Evolutionary conservation across 306 rosid genomes (phyloP), one percentile per base, ranked within the genome.

Genomic region (Coriaria nepalensis): DNA sequence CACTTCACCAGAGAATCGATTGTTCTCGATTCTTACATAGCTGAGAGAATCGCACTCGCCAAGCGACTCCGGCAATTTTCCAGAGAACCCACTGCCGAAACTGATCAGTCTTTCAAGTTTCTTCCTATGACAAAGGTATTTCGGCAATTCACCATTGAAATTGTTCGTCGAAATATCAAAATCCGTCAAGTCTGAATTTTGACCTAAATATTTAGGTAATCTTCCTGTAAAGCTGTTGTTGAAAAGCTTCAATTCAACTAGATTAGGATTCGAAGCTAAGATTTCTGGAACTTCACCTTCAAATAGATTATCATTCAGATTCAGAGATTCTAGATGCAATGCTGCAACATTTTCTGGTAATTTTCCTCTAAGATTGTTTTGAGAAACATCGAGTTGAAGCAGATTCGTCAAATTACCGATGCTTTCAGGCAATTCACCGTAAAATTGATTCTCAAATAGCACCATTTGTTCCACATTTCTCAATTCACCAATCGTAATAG

Each of bases 111-210:
- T 48, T 43, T 10, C 35, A 20, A 85, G 86, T 33, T 56, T 66
- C 6, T 77, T 85, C 32, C 67, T 33, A 35, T 47, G 8, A 33
- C 98, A 90, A 47, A 90, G 81, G 50, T 47, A 62, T 37, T 62
- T 50, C 0, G 98, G 95, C 13, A 90, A 61, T 53, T 62, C 76
- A 6, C 87, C 94, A 2, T 6, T 36, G 38, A 90, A 77, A 44
- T 65, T 48, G 55, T 85, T 90, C 0, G 87, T 75, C 5, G 96
- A 90, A 55, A 85, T 77, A 52, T 90, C 96, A 13, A 90, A 40
- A 2, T 67, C 74, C 5, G 2, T 6, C 50, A 90, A 45, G 2
- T 48, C 44, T 2, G 96, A 77, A 56, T 71, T 37, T 12, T 40
- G 52, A 8, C 96, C 98, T 1, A 90, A 72, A 75, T 67, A 59